Percentiles rank a stretch among this genome's conserved stretches.
phyloP scores from a whole-genome alignment of 805 yeast species.

The Barnettozyma botsteinii region DNA sequence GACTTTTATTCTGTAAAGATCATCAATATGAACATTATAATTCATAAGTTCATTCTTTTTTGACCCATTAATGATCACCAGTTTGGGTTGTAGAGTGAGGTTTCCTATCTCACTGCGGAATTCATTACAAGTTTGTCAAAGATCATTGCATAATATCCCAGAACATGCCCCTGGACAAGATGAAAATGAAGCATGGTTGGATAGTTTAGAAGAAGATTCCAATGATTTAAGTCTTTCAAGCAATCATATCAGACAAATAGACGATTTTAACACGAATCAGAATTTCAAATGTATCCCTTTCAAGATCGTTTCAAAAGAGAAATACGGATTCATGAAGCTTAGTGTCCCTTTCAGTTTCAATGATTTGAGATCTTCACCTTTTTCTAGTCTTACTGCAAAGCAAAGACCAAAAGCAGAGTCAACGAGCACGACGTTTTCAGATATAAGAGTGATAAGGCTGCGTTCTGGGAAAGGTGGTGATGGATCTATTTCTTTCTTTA shows the following conservation, averaged over 20 bases:
- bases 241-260: not conserved
- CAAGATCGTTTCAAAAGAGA: conserved; percentile 3
- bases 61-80: not conserved
- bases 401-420: conserved; percentile 40
- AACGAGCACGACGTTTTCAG: conserved; percentile 42
- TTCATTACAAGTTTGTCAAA: no score
- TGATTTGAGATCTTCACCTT: conserved; percentile 30
- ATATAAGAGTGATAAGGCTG: conserved; percentile 60
- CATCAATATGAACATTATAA: no score
- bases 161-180: conserved; percentile 37
- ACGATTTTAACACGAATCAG: conserved; percentile 7
- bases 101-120: not conserved
- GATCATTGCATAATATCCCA: conserved; percentile 18
- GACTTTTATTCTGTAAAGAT: no score
- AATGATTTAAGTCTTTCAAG: not conserved
- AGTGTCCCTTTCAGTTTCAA: conserved; percentile 11
- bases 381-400: conserved; percentile 29
- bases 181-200: conserved; percentile 40
- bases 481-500: conserved; percentile 78
- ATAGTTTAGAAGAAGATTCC: conserved; percentile 13
- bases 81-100: not conserved
- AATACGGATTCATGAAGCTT: conserved; percentile 10
- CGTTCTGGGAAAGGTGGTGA: conserved; percentile 83
- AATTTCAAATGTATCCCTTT: conserved; percentile 2
- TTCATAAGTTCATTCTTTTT: no score